Conservation (phyloP, 768 basidiomycete species). For the Auricularia auricula-judae region DNA sequence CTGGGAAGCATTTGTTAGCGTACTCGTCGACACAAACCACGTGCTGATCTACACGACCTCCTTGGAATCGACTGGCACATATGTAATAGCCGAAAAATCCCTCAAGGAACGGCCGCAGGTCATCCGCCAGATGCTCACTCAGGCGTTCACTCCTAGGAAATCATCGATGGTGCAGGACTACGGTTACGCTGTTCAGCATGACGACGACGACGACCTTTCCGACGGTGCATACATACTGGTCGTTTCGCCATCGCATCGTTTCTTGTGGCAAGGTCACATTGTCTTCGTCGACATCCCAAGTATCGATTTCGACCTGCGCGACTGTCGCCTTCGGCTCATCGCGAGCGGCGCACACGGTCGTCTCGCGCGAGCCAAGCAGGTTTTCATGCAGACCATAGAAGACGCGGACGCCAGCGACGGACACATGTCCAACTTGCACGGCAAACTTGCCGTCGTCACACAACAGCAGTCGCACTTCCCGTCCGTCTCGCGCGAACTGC, state of each 20-base stretch:
- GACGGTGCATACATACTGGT: conserved; percentile 72
- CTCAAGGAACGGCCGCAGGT: conserved; percentile 66
- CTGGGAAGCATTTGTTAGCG: conserved; percentile 68
- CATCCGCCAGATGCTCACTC: conserved; percentile 69
- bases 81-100: conserved; percentile 72
- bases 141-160: conserved; percentile 63
- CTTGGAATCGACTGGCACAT: conserved; percentile 84
- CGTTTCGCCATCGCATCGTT: conserved; percentile 73
- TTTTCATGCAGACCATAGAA: conserved; percentile 54
- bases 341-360: conserved; percentile 80
- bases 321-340: conserved; percentile 82
- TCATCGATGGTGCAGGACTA: conserved; percentile 27
- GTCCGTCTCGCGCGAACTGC: conserved; percentile 75
- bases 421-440: conserved; percentile 30
- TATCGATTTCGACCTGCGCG: conserved; percentile 73
- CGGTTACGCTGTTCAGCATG: conserved; percentile 9
- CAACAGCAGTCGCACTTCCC: conserved; percentile 90
- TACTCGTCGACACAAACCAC: conserved; percentile 75
- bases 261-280: conserved; percentile 87
- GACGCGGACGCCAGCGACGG: conserved; percentile 52
- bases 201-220: conserved; percentile 33
- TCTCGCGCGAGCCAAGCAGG: conserved; percentile 63
- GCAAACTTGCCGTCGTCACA: conserved; percentile 41
- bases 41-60: conserved; percentile 85
- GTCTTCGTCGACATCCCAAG: conserved; percentile 65